These are phyloP conservation scores for Lablab purpureus DNA, from an alignment of 306 rosid genomes.

Conservation along the genomic window DNA sequence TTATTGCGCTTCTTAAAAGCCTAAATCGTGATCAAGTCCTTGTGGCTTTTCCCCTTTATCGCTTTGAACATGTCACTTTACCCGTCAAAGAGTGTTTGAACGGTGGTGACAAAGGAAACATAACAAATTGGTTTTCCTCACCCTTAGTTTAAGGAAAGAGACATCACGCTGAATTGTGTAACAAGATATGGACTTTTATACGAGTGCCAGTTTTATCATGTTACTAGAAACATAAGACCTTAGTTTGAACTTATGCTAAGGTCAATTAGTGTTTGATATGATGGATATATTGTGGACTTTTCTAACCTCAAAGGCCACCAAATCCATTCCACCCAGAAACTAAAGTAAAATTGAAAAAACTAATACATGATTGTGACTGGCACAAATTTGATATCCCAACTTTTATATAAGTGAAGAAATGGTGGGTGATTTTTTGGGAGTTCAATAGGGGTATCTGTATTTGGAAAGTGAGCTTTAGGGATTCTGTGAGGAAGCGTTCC, in stretches of 20 bases:
- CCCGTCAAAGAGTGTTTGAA: slow-evolving; percentile 51
- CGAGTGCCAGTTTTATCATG: background rate
- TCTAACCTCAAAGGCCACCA: slow-evolving; percentile 5
- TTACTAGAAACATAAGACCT: background rate
- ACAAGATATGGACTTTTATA: slow-evolving; percentile 30
- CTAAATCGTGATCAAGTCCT: slow-evolving; percentile 59
- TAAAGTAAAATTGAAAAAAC: background rate
- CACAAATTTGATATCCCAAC: background rate
- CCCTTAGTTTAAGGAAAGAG: slow-evolving; percentile 45
- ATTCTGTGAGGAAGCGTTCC: slow-evolving; percentile 39
- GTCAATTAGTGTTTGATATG: background rate
- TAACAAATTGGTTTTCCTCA: slow-evolving; percentile 38
- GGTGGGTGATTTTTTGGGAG: slow-evolving; percentile 38
- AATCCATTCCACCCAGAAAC: background rate
- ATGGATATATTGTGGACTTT: background rate
- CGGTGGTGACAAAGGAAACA: slow-evolving; percentile 43
- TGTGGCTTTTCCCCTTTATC: slow-evolving; percentile 43
- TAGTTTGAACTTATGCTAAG: background rate
- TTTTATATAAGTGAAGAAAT: slow-evolving; percentile 40
- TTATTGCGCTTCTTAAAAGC: slow-evolving; percentile 63
- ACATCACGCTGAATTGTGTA: slow-evolving; percentile 22
- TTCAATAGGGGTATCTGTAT: slow-evolving; percentile 44
- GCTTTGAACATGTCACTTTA: slow-evolving; percentile 58
- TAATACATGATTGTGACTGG: background rate
- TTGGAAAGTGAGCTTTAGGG: slow-evolving; percentile 48